Evolutionary conservation across 331 rosid species (phyloP).

Genomic region (Cucumis variabilis): DNA sequence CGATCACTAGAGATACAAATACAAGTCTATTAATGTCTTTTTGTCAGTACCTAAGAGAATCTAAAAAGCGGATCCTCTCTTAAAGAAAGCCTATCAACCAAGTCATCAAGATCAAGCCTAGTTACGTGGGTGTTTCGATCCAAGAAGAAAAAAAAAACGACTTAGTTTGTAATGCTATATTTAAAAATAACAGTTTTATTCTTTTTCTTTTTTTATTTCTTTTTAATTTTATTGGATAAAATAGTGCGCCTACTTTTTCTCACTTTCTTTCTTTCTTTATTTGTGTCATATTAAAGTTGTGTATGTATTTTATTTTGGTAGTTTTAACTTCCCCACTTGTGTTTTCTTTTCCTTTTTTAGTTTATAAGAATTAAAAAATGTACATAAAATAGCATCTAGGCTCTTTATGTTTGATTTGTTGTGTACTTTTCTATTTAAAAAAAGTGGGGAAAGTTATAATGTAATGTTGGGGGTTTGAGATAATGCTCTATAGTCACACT

Average conservation of each 20-base stretch:
- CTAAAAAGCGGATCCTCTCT: no score
- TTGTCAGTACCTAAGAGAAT: no score
- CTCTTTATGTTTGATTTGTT: background rate
- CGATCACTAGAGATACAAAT: no score
- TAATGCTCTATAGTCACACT: background rate
- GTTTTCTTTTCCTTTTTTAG: background rate
- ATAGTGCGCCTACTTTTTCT: background rate
- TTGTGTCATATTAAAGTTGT: background rate
- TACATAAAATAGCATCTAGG: background rate
- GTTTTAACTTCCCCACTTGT: conserved; percentile 16
- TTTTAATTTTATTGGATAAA: background rate
- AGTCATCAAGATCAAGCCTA: no score
- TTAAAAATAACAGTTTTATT: background rate
- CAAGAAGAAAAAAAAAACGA: no score
- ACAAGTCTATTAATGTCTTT: no score
- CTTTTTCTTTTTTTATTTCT: background rate
- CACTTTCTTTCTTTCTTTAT: background rate
- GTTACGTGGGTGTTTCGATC: no score
- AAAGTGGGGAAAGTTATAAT: no score
- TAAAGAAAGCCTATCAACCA: no score
- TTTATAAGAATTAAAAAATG: background rate
- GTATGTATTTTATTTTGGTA: background rate
- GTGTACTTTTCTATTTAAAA: background rate
- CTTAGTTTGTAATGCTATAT: no score
- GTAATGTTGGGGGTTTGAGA: background rate